Evolutionary conservation across 768 basidiomycete genomes (phyloP).

Genomic region (Dioszegia hungarica): DNA sequence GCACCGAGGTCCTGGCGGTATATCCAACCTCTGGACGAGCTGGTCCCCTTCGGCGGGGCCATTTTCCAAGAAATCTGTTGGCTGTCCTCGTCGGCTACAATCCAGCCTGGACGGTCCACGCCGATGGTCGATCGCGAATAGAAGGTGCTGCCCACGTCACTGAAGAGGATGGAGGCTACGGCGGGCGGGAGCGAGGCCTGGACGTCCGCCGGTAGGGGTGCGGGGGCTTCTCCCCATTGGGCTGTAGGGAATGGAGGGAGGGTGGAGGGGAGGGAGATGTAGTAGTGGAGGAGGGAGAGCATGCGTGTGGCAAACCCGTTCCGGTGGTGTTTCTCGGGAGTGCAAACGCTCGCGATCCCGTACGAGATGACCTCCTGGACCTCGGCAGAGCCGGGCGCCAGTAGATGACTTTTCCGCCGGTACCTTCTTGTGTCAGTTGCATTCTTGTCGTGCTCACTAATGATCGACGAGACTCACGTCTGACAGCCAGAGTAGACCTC

Average conservation of each 20-base stretch:
- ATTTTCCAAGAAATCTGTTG: constrained; percentile 22
- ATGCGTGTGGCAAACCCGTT: constrained; percentile 36
- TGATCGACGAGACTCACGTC: constrained; percentile 11
- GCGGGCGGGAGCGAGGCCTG: constrained; percentile 10
- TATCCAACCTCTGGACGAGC: neutral
- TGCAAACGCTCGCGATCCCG: constrained; percentile 33
- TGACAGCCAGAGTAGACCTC: constrained; percentile 31
- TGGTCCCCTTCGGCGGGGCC: neutral
- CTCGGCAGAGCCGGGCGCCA: constrained; percentile 5
- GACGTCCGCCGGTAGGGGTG: neutral
- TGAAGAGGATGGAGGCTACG: constrained; percentile 26
- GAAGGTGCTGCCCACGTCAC: constrained; percentile 29
- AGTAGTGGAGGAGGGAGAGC: constrained; percentile 25
- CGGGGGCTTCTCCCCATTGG: constrained; percentile 17
- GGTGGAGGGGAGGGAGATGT: constrained; percentile 10
- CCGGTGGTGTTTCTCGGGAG: constrained; percentile 24
- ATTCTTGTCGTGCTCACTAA: neutral
- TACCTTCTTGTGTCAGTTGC: constrained; percentile 8
- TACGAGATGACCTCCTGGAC: constrained; percentile 20
- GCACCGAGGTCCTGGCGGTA: neutral
- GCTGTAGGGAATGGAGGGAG: constrained; percentile 16
- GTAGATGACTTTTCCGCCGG: constrained; percentile 16
- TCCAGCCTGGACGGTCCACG: constrained; percentile 23
- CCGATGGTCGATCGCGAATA: constrained; percentile 21
- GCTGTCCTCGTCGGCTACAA: constrained; percentile 10